A percentile compares a stretch with the other conserved stretches of the same genome.
These are phyloP conservation scores for Dichotomopilus funicola DNA, from an alignment of 2,329 filamentous ascomycete species.

Conservation along the genomic window DNA sequence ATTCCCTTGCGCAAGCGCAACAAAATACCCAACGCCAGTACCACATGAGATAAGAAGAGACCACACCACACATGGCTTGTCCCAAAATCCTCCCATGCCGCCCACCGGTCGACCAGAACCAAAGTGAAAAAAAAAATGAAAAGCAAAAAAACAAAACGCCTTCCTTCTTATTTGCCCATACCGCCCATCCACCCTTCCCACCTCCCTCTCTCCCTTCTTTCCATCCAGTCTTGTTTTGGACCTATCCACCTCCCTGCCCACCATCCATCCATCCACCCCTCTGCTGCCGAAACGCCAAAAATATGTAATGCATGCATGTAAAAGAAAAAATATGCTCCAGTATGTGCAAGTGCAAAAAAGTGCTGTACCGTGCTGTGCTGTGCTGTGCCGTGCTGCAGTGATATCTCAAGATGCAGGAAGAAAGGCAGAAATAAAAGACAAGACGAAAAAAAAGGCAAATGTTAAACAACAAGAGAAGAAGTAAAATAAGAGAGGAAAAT, in stretches of 20 bases:
- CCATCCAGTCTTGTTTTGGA: not conserved
- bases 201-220: not conserved
- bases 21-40: too few relatives aligned
- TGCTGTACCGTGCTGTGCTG: not conserved
- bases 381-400: not conserved
- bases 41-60: too few relatives aligned
- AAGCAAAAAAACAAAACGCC: not conserved
- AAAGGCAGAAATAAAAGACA: conserved; percentile 19
- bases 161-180: not conserved
- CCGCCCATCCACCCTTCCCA: not conserved
- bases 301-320: conserved; percentile 10
- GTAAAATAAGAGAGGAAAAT: not conserved
- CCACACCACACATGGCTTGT: too few relatives aligned
- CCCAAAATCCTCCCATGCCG: not conserved
- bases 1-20: too few relatives aligned
- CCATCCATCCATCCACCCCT: not conserved
- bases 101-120: not conserved
- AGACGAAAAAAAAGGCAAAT: conserved; percentile 24
- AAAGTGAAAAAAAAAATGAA: conserved; percentile 4
- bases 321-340: conserved; percentile 1
- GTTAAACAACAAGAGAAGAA: conserved; percentile 21
- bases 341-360: conserved; percentile 3
- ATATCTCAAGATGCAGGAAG: conserved; percentile 10
- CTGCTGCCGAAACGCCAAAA: conserved; percentile 2
- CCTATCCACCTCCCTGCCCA: too few relatives aligned